A percentile compares a stretch with the other conserved stretches of the same genome.
Evolutionary conservation across 2,329 filamentous ascomycete species (phyloP).

Genomic region (Beauveria sp.): DNA sequence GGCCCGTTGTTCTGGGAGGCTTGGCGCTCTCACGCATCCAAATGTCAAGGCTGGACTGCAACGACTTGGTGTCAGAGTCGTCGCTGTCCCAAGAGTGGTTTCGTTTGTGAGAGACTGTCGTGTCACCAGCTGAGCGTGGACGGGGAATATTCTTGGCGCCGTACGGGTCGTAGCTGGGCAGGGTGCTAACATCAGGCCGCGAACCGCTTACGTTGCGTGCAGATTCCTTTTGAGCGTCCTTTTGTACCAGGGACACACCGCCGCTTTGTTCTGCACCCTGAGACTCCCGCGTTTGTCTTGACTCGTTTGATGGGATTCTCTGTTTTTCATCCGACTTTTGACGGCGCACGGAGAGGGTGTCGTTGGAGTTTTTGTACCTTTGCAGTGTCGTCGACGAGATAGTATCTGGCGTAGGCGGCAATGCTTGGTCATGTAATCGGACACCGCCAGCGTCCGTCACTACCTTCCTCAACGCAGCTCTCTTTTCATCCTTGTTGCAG

Average conservation of each 20-base stretch:
- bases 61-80: conserved; percentile 33
- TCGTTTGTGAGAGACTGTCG: conserved; percentile 31
- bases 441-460: conserved; percentile 38
- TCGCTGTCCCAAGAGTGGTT: conserved; percentile 38
- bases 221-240: not conserved
- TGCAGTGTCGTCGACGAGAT: conserved; percentile 49
- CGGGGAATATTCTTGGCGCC: conserved; percentile 26
- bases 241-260: conserved; percentile 7
- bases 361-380: conserved; percentile 42
- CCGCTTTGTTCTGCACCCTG: not conserved
- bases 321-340: conserved; percentile 23
- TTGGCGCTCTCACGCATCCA: conserved; percentile 50
- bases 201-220: not conserved
- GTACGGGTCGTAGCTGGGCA: conserved; percentile 7
- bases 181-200: not conserved
- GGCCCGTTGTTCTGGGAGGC: conserved; percentile 22
- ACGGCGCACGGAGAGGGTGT: conserved; percentile 32
- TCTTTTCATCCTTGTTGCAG: conserved; percentile 37
- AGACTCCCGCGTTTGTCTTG: not conserved
- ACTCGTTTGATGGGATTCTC: not conserved
- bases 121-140: conserved; percentile 40
- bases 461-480: conserved; percentile 40
- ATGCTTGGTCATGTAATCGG: conserved; percentile 32
- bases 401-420: conserved; percentile 54
- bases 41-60: conserved; percentile 45